phyloP scores from a whole-genome alignment of 2,329 filamentous ascomycete species.

The Exophiala mesophila region DNA sequence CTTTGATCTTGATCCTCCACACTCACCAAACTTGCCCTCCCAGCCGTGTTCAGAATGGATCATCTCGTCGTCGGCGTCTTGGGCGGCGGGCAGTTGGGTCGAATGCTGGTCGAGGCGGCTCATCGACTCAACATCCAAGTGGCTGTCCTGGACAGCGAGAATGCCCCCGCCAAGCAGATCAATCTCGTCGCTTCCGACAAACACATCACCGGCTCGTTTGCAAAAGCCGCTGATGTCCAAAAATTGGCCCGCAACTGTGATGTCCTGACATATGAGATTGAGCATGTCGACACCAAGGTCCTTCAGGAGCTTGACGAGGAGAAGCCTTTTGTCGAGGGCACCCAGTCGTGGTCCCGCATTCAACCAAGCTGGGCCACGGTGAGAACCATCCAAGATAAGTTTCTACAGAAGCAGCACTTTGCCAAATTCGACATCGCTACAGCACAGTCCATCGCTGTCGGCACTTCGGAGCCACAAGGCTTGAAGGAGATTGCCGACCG shows the following conservation, averaged over 20 bases:
- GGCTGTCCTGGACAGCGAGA: slow-evolving; percentile 70
- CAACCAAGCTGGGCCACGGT: slow-evolving; percentile 77
- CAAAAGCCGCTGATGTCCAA: slow-evolving; percentile 69
- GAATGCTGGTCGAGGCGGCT: slow-evolving; percentile 91
- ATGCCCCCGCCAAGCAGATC: slow-evolving; percentile 73
- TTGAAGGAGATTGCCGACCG: slow-evolving; percentile 50
- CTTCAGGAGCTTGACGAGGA: slow-evolving; percentile 68
- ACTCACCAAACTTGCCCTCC: no score
- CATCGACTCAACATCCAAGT: slow-evolving; percentile 71
- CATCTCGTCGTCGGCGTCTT: slow-evolving; percentile 44
- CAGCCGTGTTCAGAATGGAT: slow-evolving; percentile 19
- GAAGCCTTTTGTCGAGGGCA: slow-evolving; percentile 19
- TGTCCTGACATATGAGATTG: slow-evolving; percentile 84
- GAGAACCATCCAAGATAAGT: slow-evolving; percentile 82
- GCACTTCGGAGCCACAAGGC: slow-evolving; percentile 43
- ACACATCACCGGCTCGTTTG: slow-evolving; percentile 78
- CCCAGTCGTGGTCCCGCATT: slow-evolving; percentile 37
- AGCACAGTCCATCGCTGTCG: slow-evolving; percentile 60
- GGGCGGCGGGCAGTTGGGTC: slow-evolving; percentile 71
- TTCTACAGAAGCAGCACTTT: slow-evolving; percentile 72
- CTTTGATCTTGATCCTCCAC: no score
- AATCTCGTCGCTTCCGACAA: slow-evolving; percentile 54
- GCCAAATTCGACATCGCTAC: slow-evolving; percentile 59
- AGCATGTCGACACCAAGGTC: slow-evolving; percentile 78
- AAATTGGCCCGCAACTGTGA: slow-evolving; percentile 67